phyloP scores from a whole-genome alignment of 306 rosid species.

The Citrullus amarus region DNA sequence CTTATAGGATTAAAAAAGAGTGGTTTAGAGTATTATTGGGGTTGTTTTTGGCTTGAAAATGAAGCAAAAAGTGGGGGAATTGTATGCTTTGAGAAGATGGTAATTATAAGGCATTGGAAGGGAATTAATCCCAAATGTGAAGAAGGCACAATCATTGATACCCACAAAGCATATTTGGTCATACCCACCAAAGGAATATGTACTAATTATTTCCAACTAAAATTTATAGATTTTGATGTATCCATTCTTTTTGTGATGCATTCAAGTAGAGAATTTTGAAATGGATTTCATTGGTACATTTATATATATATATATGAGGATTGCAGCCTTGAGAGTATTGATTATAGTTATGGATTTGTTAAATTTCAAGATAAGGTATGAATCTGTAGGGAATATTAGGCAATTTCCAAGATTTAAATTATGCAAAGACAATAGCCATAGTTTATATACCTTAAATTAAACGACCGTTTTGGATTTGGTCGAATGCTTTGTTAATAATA shows the following conservation, averaged over 20 bases:
- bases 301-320: not conserved
- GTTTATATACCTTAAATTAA: not conserved
- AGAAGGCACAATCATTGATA: constrained; percentile 4
- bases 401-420: not conserved
- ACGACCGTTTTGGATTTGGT: not conserved
- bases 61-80: constrained; percentile 14
- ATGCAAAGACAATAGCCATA: not conserved
- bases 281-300: not conserved
- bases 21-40: constrained; percentile 4
- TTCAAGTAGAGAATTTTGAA: not conserved
- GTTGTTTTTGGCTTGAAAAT: constrained; percentile 10
- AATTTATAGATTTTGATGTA: not conserved
- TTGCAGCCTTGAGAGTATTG: not conserved
- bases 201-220: constrained; percentile 3
- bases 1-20: not conserved
- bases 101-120: not conserved
- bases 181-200: constrained; percentile 4
- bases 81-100: constrained; percentile 13
- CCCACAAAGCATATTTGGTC: constrained; percentile 11
- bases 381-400: constrained; percentile 5
- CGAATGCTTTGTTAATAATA: not conserved
- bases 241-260: not conserved
- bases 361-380: not conserved
- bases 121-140: constrained; percentile 12
- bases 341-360: not conserved